Evolutionary conservation across 768 basidiomycete genomes (phyloP).

Genomic region (Boletus bicolor): DNA sequence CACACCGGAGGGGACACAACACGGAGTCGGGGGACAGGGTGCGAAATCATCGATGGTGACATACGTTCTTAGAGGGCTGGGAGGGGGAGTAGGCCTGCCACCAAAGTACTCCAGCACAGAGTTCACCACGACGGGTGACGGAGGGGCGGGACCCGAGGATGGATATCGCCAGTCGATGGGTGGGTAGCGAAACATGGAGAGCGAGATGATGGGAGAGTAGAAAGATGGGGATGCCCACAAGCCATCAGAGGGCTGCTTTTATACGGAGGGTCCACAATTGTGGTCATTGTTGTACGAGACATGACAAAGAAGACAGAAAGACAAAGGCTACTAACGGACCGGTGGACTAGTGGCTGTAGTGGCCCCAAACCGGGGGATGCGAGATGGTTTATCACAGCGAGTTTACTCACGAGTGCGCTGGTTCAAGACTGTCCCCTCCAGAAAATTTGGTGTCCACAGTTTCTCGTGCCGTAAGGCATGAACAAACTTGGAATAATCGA

Average conservation of each 20-base stretch:
- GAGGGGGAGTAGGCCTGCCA: conserved; percentile 8
- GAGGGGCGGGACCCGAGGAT: not conserved
- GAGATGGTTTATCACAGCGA: conserved; percentile 62
- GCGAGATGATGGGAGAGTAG: not conserved
- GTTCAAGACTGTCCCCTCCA: conserved; percentile 93
- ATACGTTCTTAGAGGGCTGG: not conserved
- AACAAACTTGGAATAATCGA: conserved; percentile 77
- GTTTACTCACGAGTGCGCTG: conserved; percentile 70
- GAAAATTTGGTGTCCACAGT: conserved; percentile 87
- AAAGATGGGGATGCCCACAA: not conserved
- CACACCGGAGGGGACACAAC: not conserved
- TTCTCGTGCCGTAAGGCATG: conserved; percentile 61
- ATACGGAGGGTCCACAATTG: conserved; percentile 4
- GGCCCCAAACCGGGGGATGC: conserved; percentile 84
- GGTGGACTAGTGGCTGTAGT: conserved; percentile 73
- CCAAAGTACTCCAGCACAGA: not conserved
- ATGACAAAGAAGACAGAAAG: not conserved
- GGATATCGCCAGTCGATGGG: not conserved
- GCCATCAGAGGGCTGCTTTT: not conserved
- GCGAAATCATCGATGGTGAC: not conserved
- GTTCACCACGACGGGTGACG: conserved; percentile 9
- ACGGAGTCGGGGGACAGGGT: conserved; percentile 17
- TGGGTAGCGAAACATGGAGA: not conserved
- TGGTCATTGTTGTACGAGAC: conserved; percentile 1
- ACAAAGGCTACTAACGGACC: conserved; percentile 1